Conservation (phyloP, 2,329 filamentous ascomycete species). For the Fusarium brachygibbosum region DNA sequence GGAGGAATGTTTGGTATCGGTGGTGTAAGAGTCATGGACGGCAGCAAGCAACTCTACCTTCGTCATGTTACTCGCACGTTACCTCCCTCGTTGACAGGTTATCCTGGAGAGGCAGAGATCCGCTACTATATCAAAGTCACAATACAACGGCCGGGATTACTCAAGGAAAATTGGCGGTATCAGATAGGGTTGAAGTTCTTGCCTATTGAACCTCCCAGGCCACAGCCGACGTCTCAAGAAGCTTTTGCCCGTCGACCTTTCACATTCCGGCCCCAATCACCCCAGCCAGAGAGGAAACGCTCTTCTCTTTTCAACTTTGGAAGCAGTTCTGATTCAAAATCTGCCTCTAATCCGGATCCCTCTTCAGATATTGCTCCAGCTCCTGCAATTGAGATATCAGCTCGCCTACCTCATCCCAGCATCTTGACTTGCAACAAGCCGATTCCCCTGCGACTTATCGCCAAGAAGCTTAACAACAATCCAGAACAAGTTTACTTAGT, state of each 20-base stretch:
- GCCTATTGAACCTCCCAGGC: slow-evolving; percentile 89
- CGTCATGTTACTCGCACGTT: slow-evolving; percentile 86
- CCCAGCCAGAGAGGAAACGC: slow-evolving; percentile 62
- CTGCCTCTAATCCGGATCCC: slow-evolving; percentile 43
- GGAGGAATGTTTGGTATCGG: slow-evolving; percentile 63
- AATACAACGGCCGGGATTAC: slow-evolving; percentile 86
- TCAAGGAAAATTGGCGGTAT: slow-evolving; percentile 88
- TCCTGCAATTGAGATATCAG: slow-evolving; percentile 81
- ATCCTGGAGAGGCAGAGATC: slow-evolving; percentile 89
- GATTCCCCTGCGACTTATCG: slow-evolving; percentile 82
- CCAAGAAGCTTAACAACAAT: slow-evolving; percentile 80
- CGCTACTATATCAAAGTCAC: slow-evolving; percentile 97
- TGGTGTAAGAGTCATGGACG: slow-evolving; percentile 72
- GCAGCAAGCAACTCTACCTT: slow-evolving; percentile 72
- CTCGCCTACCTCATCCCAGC: slow-evolving; percentile 85
- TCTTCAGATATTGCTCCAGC: slow-evolving; percentile 54
- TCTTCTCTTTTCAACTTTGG: slow-evolving; percentile 69
- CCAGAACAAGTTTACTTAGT: slow-evolving; percentile 80
- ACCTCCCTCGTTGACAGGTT: slow-evolving; percentile 89
- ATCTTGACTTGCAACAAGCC: slow-evolving; percentile 92
- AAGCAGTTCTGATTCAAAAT: slow-evolving; percentile 47
- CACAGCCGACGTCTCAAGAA: slow-evolving; percentile 76
- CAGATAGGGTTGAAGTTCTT: slow-evolving; percentile 83
- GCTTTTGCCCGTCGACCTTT: slow-evolving; percentile 84
- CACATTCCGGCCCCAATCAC: slow-evolving; percentile 63